Percentiles rank a stretch among this genome's conserved stretches.
These are phyloP conservation scores for Parafenestella ontariensis DNA, from an alignment of 2,329 filamentous ascomycete genomes.

Conservation along the genomic window DNA sequence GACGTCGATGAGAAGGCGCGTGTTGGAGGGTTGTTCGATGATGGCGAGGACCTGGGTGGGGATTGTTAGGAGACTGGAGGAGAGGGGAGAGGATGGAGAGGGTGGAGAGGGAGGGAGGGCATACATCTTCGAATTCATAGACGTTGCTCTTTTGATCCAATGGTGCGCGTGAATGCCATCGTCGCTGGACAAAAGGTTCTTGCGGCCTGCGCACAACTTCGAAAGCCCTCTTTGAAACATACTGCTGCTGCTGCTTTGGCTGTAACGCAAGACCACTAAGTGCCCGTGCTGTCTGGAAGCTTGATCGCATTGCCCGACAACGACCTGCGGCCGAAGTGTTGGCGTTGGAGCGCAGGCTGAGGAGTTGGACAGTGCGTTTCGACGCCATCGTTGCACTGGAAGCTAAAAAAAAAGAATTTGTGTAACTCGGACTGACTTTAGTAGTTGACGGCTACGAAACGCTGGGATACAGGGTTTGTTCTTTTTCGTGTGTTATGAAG, in stretches of 20 bases:
- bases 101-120: conserved; percentile 3
- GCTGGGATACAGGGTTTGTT: background rate
- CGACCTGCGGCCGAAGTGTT: conserved; percentile 3
- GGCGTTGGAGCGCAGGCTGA: conserved; percentile 16
- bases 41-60: conserved; percentile 44
- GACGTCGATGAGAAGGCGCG: conserved; percentile 61
- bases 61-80: background rate
- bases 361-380: conserved; percentile 20
- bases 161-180: conserved; percentile 49
- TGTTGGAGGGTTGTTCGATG: conserved; percentile 31
- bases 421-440: background rate
- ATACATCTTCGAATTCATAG: conserved; percentile 51
- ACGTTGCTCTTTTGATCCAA: conserved; percentile 37
- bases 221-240: background rate
- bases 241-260: background rate
- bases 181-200: conserved; percentile 8
- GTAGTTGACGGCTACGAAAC: background rate
- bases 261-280: conserved; percentile 11
- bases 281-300: conserved; percentile 9
- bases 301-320: conserved; percentile 12
- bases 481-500: background rate
- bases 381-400: conserved; percentile 24
- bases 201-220: background rate
- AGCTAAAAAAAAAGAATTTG: background rate
- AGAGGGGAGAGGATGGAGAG: background rate